Evolutionary conservation across 2,329 filamentous ascomycete species (phyloP).

Genomic region (Hypoxylon sp.): DNA sequence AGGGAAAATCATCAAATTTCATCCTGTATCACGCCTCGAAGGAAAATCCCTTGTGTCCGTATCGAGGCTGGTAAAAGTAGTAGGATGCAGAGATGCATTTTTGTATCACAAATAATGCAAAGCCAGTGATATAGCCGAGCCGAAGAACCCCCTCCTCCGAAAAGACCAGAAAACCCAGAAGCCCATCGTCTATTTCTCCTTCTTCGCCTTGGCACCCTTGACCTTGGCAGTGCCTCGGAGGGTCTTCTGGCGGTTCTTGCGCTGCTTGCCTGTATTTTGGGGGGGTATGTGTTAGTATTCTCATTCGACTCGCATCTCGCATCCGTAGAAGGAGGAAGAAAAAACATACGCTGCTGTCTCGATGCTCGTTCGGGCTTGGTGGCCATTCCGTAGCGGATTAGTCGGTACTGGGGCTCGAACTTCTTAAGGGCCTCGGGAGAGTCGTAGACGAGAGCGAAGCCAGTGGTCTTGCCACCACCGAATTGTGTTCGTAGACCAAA

Average conservation of each 20-base stretch:
- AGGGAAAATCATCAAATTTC: conserved; percentile 47
- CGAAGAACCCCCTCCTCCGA: conserved; percentile 46
- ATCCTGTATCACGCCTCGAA: conserved; percentile 44
- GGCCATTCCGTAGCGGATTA: conserved; percentile 91
- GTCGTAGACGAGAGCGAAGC: conserved; percentile 99
- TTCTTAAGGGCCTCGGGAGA: conserved; percentile 99
- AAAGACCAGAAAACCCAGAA: conserved; percentile 45
- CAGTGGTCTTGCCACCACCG: conserved; percentile 99
- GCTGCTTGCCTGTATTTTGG: conserved; percentile 90
- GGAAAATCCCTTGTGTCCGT: conserved; percentile 26
- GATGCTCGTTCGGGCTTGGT: conserved; percentile 96
- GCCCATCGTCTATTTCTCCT: conserved; percentile 78
- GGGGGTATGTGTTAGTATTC: conserved; percentile 17
- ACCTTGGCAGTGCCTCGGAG: conserved; percentile 97
- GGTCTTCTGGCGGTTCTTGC: conserved; percentile 99
- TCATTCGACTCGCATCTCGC: not conserved
- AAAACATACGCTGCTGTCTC: conserved; percentile 96
- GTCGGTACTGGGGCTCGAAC: conserved; percentile 98
- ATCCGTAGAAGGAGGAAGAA: not conserved
- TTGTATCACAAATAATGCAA: conserved; percentile 49
- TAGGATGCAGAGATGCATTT: conserved; percentile 39
- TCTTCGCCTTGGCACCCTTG: conserved; percentile 95
- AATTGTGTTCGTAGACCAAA: conserved; percentile 99
- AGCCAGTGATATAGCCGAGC: conserved; percentile 46
- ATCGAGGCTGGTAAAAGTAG: conserved; percentile 30